phyloP scores from a whole-genome alignment of 257 asterid species.

The Fraxinus cuspidata region DNA sequence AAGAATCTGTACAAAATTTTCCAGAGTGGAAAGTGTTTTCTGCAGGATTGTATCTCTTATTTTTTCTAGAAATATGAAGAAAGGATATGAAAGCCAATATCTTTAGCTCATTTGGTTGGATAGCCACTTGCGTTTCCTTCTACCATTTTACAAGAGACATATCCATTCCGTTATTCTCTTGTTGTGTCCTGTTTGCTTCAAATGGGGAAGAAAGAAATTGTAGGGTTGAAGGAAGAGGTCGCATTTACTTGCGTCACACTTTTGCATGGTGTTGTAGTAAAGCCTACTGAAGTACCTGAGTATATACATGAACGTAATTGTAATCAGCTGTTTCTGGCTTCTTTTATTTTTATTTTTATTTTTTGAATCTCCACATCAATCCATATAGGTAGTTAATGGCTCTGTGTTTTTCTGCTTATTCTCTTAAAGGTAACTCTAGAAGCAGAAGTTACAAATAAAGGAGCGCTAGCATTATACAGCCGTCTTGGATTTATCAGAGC shows the following conservation, averaged over 20 bases:
- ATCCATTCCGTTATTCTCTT: background rate
- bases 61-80: too few species aligned
- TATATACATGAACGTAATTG: background rate
- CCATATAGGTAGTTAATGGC: background rate
- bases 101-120: too few species aligned
- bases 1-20: background rate
- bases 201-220: background rate
- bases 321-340: background rate
- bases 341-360: too few species aligned
- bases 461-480: constrained; percentile 92
- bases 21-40: background rate
- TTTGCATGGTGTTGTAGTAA: background rate
- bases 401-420: background rate
- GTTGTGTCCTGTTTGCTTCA: background rate
- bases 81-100: background rate
- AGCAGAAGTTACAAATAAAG: constrained; percentile 94
- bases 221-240: background rate
- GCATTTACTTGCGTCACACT: background rate
- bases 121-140: too few species aligned
- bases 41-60: too few species aligned
- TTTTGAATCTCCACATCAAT: background rate
- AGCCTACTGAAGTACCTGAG: background rate
- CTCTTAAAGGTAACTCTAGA: constrained; percentile 77
- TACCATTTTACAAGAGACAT: too few species aligned
- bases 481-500: constrained; percentile 90